Evolutionary conservation across 352 stramenopile genomes (phyloP).

Genomic region (Pythium apleroticum): DNA sequence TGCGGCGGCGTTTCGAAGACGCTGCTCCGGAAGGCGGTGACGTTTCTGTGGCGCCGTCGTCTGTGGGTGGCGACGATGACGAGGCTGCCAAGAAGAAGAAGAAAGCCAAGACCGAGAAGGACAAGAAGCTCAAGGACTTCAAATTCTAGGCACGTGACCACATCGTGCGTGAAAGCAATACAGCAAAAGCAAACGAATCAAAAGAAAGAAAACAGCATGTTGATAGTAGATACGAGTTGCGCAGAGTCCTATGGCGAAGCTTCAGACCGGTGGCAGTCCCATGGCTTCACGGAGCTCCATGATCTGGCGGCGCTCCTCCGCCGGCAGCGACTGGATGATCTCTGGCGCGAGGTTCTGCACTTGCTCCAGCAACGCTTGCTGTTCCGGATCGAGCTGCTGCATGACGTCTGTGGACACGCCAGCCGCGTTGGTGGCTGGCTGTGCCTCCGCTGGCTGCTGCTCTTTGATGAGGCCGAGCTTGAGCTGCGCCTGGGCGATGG

Average conservation of each 20-base stretch:
- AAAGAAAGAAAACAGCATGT: background rate
- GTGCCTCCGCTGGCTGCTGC: conserved; percentile 31
- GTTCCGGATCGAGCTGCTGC: conserved; percentile 70
- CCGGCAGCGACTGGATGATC: conserved; percentile 75
- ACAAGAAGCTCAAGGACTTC: conserved; percentile 84
- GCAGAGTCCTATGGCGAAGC: background rate
- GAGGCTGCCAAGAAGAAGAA: conserved; percentile 70
- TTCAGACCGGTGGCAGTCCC: conserved; percentile 60
- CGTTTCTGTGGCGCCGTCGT: conserved; percentile 27
- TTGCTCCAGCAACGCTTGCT: conserved; percentile 77
- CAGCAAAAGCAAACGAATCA: conserved; percentile 16
- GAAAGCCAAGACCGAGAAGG: conserved; percentile 72
- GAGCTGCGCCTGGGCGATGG: conserved; percentile 69
- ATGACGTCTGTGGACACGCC: conserved; percentile 66
- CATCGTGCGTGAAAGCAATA: background rate
- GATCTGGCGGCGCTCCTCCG: conserved; percentile 72
- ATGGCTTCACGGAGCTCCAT: conserved; percentile 84
- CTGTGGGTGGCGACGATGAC: conserved; percentile 43
- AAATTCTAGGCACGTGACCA: conserved; percentile 56
- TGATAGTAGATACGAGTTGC: conserved; percentile 1
- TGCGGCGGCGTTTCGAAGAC: conserved; percentile 75
- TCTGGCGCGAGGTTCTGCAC: conserved; percentile 80
- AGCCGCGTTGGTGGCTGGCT: conserved; percentile 48
- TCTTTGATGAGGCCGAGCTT: conserved; percentile 74
- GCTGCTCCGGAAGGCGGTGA: conserved; percentile 29